Evolutionary conservation across 352 stramenopile genomes (phyloP).

Genomic region (Pythium chondricola): DNA sequence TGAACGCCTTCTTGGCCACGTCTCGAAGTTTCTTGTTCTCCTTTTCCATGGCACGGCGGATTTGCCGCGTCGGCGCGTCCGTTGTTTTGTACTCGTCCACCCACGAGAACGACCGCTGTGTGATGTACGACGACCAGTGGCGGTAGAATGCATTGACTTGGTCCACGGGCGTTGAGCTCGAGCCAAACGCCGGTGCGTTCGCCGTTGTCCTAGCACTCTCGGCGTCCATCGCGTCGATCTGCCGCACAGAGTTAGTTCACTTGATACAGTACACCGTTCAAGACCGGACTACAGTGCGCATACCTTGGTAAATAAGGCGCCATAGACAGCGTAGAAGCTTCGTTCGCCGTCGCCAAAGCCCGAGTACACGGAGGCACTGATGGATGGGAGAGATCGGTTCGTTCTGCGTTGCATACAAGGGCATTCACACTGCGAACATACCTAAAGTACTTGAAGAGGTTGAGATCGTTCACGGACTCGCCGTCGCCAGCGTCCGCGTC

Average conservation of each 20-base stretch:
- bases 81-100: conserved; percentile 81
- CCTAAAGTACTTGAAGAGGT: conserved; percentile 81
- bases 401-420: not conserved
- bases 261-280: too few relatives aligned
- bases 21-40: conserved; percentile 87
- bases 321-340: conserved; percentile 78
- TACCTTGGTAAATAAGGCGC: conserved; percentile 62
- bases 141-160: conserved; percentile 69
- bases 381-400: not conserved
- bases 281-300: too few relatives aligned
- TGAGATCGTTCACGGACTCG: conserved; percentile 39
- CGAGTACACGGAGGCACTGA: conserved; percentile 62
- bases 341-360: conserved; percentile 68
- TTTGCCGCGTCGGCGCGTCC: conserved; percentile 66
- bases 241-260: too few relatives aligned
- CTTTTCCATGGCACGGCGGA: conserved; percentile 83
- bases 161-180: conserved; percentile 32
- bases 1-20: conserved; percentile 69
- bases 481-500: conserved; percentile 29
- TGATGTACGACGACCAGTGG: conserved; percentile 73
- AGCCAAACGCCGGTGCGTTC: conserved; percentile 43
- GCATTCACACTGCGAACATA: conserved; percentile 6
- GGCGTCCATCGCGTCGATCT: conserved; percentile 70
- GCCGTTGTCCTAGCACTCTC: conserved; percentile 15
- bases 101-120: conserved; percentile 69